These are phyloP conservation scores for Beauveria rudraprayagi DNA, from an alignment of 2,329 filamentous ascomycete species.

Conservation along the genomic window DNA sequence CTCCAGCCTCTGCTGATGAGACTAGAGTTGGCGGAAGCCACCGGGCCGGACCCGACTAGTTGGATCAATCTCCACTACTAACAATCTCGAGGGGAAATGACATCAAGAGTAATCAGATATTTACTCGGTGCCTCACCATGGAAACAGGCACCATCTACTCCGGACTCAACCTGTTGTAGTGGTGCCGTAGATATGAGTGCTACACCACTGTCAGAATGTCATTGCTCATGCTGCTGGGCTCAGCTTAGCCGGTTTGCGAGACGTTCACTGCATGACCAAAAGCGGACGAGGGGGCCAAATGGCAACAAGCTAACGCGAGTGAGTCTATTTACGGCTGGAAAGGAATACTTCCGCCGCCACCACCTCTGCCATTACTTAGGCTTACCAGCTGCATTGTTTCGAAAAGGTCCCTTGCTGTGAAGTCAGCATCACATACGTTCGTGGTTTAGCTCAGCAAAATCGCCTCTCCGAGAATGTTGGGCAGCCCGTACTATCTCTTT, in stretches of 20 bases:
- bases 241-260: neutral
- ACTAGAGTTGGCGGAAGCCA: conserved; percentile 5
- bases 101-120: conserved; percentile 2
- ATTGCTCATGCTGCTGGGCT: neutral
- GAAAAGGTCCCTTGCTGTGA: neutral
- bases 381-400: neutral
- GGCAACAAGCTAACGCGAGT: neutral
- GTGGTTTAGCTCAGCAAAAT: neutral
- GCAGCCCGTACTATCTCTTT: neutral
- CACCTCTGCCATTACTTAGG: neutral
- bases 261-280: neutral
- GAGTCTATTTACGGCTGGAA: neutral
- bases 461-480: neutral
- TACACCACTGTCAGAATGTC: neutral
- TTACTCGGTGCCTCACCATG: neutral
- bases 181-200: neutral
- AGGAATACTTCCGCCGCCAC: neutral
- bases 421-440: neutral
- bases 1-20: neutral
- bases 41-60: conserved; percentile 8
- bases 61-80: conserved; percentile 6
- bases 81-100: conserved; percentile 8
- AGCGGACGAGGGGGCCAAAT: neutral
- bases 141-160: neutral
- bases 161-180: neutral